Evolutionary conservation across 2,329 filamentous ascomycete genomes (phyloP).

Genomic region (Tolypocladium ovalisporum): DNA sequence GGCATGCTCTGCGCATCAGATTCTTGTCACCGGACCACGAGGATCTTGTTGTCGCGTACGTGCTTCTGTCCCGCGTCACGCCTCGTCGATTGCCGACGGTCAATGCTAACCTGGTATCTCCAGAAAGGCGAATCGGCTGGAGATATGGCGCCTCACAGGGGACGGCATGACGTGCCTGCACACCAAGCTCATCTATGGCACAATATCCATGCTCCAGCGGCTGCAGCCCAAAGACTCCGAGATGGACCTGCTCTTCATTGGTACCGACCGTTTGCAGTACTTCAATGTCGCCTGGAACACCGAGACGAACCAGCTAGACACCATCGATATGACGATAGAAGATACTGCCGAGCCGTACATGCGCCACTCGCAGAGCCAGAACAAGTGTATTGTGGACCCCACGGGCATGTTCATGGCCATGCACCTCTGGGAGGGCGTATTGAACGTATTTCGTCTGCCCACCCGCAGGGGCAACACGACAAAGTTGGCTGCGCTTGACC

Average conservation of each 20-base stretch:
- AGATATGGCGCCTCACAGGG: conserved; percentile 63
- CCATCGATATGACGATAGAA: conserved; percentile 37
- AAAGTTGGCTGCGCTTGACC: conserved; percentile 38
- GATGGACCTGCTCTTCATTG: conserved; percentile 83
- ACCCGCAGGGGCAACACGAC: conserved; percentile 31
- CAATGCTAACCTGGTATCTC: conserved; percentile 2
- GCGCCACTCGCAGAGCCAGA: conserved; percentile 72
- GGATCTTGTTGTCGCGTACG: conserved; percentile 81
- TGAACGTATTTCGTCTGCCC: conserved; percentile 42
- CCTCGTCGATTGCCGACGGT: neutral
- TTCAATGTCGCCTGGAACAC: conserved; percentile 81
- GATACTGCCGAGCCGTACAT: conserved; percentile 49
- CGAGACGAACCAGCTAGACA: conserved; percentile 37
- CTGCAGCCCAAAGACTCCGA: conserved; percentile 62
- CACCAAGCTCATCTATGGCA: conserved; percentile 70
- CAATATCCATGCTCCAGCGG: conserved; percentile 73
- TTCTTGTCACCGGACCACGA: conserved; percentile 67
- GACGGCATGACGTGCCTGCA: conserved; percentile 55
- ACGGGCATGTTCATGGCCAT: conserved; percentile 51
- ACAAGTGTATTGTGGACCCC: conserved; percentile 76
- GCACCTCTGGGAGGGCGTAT: conserved; percentile 49
- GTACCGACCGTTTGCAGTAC: conserved; percentile 82
- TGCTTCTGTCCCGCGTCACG: conserved; percentile 1
- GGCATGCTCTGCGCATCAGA: conserved; percentile 73
- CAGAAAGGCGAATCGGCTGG: conserved; percentile 75